Conservation (phyloP, 331 rosid species). For the Stylosanthes scabra region DNA sequence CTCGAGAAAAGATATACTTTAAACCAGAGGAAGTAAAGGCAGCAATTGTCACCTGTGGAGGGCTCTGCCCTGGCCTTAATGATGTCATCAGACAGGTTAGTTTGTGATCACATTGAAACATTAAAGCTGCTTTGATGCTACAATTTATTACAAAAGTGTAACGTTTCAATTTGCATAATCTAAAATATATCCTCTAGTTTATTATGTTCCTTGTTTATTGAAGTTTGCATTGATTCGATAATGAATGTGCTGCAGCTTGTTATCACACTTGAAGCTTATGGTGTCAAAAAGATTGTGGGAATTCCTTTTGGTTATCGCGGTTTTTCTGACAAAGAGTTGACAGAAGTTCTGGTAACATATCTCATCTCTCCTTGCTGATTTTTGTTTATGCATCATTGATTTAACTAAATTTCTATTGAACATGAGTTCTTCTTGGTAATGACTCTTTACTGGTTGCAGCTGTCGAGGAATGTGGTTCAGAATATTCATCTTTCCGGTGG, state of each 20-base stretch:
- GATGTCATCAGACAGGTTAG: constrained; percentile 98
- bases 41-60: constrained; percentile 97
- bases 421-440: constrained; percentile 10
- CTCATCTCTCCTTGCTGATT: constrained; percentile 32
- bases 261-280: constrained; percentile 93
- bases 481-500: constrained; percentile 99
- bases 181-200: background rate
- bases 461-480: constrained; percentile 92
- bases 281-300: constrained; percentile 86
- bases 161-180: constrained; percentile 10
- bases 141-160: background rate
- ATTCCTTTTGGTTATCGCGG: constrained; percentile 98
- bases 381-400: constrained; percentile 25
- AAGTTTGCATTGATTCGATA: constrained; percentile 22
- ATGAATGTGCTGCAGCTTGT: constrained; percentile 75
- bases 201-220: constrained; percentile 25
- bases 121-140: constrained; percentile 2
- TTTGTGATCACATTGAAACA: constrained; percentile 36
- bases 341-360: constrained; percentile 74
- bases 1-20: constrained; percentile 87
- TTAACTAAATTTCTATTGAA: no score
- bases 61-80: constrained; percentile 99
- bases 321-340: constrained; percentile 74
- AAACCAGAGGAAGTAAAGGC: constrained; percentile 95
- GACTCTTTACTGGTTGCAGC: constrained; percentile 52